Evolutionary conservation across 2,329 filamentous ascomycete species (phyloP).

Genomic region (Thyridium curvatum): DNA sequence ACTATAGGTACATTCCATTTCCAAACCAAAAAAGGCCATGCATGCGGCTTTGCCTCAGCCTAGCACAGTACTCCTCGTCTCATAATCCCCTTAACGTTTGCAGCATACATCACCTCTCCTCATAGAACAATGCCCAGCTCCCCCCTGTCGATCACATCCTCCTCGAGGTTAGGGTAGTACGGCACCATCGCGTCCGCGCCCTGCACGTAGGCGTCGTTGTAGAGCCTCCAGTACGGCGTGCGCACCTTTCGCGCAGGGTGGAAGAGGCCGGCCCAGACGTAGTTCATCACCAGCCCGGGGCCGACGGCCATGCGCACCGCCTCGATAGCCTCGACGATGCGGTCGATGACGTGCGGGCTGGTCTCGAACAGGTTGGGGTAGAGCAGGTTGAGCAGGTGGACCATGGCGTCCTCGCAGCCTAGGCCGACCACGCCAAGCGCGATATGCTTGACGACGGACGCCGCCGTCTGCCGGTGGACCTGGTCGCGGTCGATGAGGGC

Average conservation of each 20-base stretch:
- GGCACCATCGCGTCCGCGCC: slow-evolving; percentile 92
- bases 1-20: too few relatives aligned
- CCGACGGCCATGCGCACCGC: slow-evolving; percentile 91
- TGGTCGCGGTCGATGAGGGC: slow-evolving; percentile 97
- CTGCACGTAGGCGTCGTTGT: slow-evolving; percentile 96
- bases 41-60: too few relatives aligned
- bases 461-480: slow-evolving; percentile 94
- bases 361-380: slow-evolving; percentile 98
- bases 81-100: too few relatives aligned
- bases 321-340: slow-evolving; percentile 95
- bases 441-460: slow-evolving; percentile 95
- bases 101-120: slow-evolving; percentile 11
- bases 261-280: slow-evolving; percentile 96
- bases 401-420: slow-evolving; percentile 96
- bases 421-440: slow-evolving; percentile 95
- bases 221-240: slow-evolving; percentile 90
- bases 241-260: slow-evolving; percentile 94
- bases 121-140: slow-evolving; percentile 81
- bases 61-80: too few relatives aligned
- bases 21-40: too few relatives aligned
- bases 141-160: slow-evolving; percentile 70
- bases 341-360: slow-evolving; percentile 94
- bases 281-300: slow-evolving; percentile 90
- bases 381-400: slow-evolving; percentile 91
- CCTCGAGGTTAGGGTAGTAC: slow-evolving; percentile 84